phyloP scores from a whole-genome alignment of 2,329 filamentous ascomycete genomes.

The Penicillium sp. region DNA sequence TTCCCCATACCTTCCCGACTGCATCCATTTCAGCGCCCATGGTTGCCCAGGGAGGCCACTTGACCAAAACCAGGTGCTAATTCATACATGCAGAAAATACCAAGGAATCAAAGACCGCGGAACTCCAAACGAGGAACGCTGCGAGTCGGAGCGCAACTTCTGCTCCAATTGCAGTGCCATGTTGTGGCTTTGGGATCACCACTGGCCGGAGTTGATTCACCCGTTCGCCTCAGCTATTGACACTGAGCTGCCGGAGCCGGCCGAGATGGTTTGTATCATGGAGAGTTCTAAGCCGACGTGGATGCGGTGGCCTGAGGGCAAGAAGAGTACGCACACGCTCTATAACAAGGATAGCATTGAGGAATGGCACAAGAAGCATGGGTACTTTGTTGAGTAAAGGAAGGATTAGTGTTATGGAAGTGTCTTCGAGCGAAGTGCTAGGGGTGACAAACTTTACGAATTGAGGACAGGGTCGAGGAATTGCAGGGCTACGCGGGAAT shows the following conservation, averaged over 20 bases:
- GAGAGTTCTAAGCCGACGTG: slow-evolving; percentile 48
- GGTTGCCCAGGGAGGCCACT: not conserved
- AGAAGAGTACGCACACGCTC: slow-evolving; percentile 45
- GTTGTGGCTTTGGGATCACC: slow-evolving; percentile 52
- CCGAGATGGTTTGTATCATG: slow-evolving; percentile 52
- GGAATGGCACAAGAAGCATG: slow-evolving; percentile 50
- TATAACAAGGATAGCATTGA: slow-evolving; percentile 48
- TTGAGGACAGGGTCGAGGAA: not conserved
- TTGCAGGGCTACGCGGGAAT: not conserved
- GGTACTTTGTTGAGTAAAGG: slow-evolving; percentile 36
- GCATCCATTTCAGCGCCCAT: not conserved
- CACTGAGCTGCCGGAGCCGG: slow-evolving; percentile 47
- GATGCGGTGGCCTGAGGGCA: slow-evolving; percentile 52
- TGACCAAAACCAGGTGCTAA: not conserved
- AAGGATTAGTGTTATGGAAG: not conserved
- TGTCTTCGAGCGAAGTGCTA: not conserved
- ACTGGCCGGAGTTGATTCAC: slow-evolving; percentile 53
- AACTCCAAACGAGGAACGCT: slow-evolving; percentile 40
- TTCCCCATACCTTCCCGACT: no score
- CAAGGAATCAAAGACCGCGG: slow-evolving; percentile 48
- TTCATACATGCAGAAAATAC: slow-evolving; percentile 44
- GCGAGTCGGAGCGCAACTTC: slow-evolving; percentile 50
- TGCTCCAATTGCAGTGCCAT: slow-evolving; percentile 51
- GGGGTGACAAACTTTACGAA: not conserved
- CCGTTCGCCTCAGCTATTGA: slow-evolving; percentile 55